A percentile compares a stretch with the other conserved stretches of the same genome.
Conservation (phyloP, 805 yeast genomes). For the Metschnikowia gelsemii region DNA sequence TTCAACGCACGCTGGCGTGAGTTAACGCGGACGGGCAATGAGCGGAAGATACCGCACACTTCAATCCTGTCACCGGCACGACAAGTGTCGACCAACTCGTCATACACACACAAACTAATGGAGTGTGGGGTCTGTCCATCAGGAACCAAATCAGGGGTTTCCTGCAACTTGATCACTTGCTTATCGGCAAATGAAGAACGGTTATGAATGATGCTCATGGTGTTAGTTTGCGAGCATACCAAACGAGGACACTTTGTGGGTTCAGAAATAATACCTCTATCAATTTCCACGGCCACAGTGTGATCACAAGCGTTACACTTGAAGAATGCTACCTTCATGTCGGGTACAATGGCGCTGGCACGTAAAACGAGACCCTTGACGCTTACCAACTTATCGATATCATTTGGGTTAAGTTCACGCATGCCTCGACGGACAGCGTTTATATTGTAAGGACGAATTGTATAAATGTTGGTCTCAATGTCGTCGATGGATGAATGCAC, state of each 20-base stretch:
- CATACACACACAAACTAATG: slow-evolving; percentile 89
- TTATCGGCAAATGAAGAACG: slow-evolving; percentile 92
- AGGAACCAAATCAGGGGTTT: slow-evolving; percentile 93
- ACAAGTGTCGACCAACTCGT: slow-evolving; percentile 90
- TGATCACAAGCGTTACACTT: slow-evolving; percentile 94
- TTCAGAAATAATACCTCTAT: slow-evolving; percentile 90
- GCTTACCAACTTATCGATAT: slow-evolving; percentile 88
- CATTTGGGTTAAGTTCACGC: slow-evolving; percentile 91
- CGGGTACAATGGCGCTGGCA: slow-evolving; percentile 90
- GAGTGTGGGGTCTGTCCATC: slow-evolving; percentile 99
- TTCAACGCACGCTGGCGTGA: slow-evolving; percentile 81
- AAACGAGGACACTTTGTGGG: slow-evolving; percentile 92
- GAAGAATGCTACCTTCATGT: slow-evolving; percentile 96
- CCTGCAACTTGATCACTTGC: slow-evolving; percentile 91
- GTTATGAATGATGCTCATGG: slow-evolving; percentile 90
- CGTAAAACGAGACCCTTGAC: slow-evolving; percentile 89
- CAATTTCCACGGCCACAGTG: slow-evolving; percentile 86
- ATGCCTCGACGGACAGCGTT: slow-evolving; percentile 68
- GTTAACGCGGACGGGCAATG: slow-evolving; percentile 87
- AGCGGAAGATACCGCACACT: slow-evolving; percentile 92
- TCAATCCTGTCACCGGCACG: slow-evolving; percentile 97
- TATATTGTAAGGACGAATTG: slow-evolving; percentile 86
- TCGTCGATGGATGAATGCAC: slow-evolving; percentile 49
- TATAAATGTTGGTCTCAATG: slow-evolving; percentile 78
- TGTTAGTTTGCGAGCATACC: slow-evolving; percentile 75